A percentile compares a stretch with the other conserved stretches of the same genome.
Evolutionary conservation across 768 basidiomycete species (phyloP).

Genomic region (Suillus hirtellus): DNA sequence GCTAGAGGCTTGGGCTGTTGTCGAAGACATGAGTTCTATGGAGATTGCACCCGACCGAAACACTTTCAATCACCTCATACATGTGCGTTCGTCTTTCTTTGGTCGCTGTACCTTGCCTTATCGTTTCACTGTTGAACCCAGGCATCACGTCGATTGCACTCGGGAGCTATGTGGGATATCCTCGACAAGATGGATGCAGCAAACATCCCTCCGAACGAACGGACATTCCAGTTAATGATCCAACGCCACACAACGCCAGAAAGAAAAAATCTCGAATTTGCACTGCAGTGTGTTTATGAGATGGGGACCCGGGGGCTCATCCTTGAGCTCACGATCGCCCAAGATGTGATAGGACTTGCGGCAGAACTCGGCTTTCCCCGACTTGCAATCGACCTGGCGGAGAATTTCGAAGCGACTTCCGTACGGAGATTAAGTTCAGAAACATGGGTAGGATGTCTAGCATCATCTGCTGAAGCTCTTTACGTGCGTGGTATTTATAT

Average conservation of each 20-base stretch:
- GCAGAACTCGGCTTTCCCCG: constrained; percentile 56
- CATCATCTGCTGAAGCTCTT: constrained; percentile 59
- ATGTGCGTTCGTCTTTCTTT: constrained; percentile 41
- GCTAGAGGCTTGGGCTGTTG: constrained; percentile 61
- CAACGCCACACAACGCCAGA: constrained; percentile 41
- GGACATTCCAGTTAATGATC: constrained; percentile 58
- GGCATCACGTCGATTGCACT: constrained; percentile 46
- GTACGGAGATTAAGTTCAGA: constrained; percentile 51
- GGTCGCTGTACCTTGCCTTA: neutral
- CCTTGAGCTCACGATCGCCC: constrained; percentile 50
- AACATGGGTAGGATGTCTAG: constrained; percentile 69
- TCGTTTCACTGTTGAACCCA: constrained; percentile 27
- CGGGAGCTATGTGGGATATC: constrained; percentile 47
- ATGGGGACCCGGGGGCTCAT: constrained; percentile 54
- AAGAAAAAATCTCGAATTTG: constrained; percentile 57
- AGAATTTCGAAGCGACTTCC: constrained; percentile 56
- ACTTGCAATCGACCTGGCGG: constrained; percentile 72
- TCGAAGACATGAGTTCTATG: constrained; percentile 64
- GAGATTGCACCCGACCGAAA: constrained; percentile 49
- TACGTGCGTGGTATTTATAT: constrained; percentile 57
- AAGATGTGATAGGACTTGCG: constrained; percentile 54
- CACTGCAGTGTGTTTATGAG: constrained; percentile 58
- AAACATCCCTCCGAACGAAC: constrained; percentile 48
- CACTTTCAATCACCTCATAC: constrained; percentile 60
- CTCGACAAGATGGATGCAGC: constrained; percentile 56